These are phyloP conservation scores for Nakazawaea sp. DNA, from an alignment of 805 yeast species.

Conservation along the genomic window DNA sequence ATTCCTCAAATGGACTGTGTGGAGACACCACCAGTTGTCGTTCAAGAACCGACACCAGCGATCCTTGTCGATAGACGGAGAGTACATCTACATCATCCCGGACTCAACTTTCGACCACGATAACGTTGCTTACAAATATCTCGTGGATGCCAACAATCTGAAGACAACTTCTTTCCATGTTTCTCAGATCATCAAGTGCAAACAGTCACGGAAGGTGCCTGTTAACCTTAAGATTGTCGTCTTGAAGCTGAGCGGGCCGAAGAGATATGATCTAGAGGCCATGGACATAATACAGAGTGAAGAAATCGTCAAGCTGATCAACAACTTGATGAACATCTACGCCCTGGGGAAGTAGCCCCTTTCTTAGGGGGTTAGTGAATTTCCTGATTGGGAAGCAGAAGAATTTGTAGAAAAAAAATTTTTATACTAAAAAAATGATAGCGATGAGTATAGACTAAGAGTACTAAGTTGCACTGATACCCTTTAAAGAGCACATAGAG, in stretches of 20 bases:
- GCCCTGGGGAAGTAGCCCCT: background rate
- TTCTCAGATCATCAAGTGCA: conserved; percentile 65
- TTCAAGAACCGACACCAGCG: conserved; percentile 76
- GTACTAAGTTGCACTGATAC: too few relatives aligned
- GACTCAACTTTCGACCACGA: conserved; percentile 52
- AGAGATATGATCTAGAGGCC: conserved; percentile 86
- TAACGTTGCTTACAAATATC: conserved; percentile 6
- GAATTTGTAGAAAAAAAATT: background rate
- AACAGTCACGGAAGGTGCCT: conserved; percentile 71
- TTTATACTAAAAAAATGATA: background rate
- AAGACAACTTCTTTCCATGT: conserved; percentile 87
- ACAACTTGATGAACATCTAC: conserved; percentile 45
- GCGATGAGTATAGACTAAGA: conserved; percentile 1
- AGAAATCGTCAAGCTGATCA: conserved; percentile 71
- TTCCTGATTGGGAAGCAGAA: background rate
- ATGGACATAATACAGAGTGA: conserved; percentile 48
- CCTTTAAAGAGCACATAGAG: too few relatives aligned
- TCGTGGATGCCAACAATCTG: conserved; percentile 20
- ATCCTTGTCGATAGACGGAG: conserved; percentile 88
- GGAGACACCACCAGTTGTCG: conserved; percentile 77
- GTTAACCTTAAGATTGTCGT: conserved; percentile 78
- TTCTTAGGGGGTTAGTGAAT: background rate
- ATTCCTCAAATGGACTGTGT: conserved; percentile 79
- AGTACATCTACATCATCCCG: conserved; percentile 82
- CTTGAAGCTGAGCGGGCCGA: conserved; percentile 58